Evolutionary conservation across 2,329 filamentous ascomycete species (phyloP).

Genomic region (Alternaria sp.): DNA sequence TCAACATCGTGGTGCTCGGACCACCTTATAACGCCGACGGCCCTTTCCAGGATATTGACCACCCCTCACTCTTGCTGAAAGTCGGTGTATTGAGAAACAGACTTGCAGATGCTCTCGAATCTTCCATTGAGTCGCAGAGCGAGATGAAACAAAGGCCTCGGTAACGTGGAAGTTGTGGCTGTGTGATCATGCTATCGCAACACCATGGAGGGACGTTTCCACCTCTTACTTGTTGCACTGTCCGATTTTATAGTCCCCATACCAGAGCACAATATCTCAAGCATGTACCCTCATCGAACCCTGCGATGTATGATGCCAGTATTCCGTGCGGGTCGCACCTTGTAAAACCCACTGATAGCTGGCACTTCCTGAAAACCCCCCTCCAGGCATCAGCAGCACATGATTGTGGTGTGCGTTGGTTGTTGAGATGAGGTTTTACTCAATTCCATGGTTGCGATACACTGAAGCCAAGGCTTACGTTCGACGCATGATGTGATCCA

Average conservation of each 20-base stretch:
- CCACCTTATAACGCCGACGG: neutral
- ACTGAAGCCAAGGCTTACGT: neutral
- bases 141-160: neutral
- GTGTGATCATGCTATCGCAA: neutral
- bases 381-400: neutral
- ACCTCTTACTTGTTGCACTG: neutral
- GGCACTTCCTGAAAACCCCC: neutral
- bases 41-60: neutral
- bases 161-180: neutral
- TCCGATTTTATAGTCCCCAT: neutral
- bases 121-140: neutral
- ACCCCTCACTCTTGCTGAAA: neutral
- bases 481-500: neutral
- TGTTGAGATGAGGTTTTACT: neutral
- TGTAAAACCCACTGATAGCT: neutral
- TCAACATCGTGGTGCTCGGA: slow-evolving; percentile 12
- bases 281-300: slow-evolving; percentile 4
- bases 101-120: neutral
- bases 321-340: neutral
- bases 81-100: neutral
- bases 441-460: neutral
- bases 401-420: neutral
- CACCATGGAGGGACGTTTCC: neutral
- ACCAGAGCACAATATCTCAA: neutral
- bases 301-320: slow-evolving; percentile 5